Percentiles rank a stretch among this genome's conserved stretches.
phyloP scores from a whole-genome alignment of 2,329 filamentous ascomycete species.

The Intubia oerlemansii region DNA sequence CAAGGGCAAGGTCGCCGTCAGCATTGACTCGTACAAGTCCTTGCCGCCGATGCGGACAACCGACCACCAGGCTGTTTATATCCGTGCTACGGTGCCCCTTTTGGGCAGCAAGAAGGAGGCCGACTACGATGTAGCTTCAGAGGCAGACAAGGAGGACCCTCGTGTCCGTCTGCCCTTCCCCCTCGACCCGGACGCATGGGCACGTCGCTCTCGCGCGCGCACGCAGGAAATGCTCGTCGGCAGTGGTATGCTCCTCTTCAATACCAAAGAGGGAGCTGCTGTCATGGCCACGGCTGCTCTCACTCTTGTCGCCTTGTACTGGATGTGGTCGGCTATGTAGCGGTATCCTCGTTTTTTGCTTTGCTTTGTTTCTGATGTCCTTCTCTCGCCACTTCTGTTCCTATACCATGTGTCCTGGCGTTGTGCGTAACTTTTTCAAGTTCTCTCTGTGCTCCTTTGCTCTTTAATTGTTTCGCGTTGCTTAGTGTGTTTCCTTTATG shows the following conservation, averaged over 20 bases:
- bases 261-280: constrained; percentile 28
- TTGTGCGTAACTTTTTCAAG: too few relatives aligned
- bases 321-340: too few relatives aligned
- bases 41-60: constrained; percentile 64
- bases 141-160: constrained; percentile 13
- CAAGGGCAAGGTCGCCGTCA: constrained; percentile 11
- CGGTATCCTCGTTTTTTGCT: too few relatives aligned
- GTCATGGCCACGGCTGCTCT: too few relatives aligned
- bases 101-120: constrained; percentile 10
- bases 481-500: too few relatives aligned
- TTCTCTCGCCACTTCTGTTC: too few relatives aligned
- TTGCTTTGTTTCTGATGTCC: too few relatives aligned
- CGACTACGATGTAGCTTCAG: not conserved
- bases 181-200: constrained; percentile 33
- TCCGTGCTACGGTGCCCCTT: constrained; percentile 47
- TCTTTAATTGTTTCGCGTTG: too few relatives aligned
- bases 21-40: constrained; percentile 47
- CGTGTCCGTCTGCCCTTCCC: constrained; percentile 25
- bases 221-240: constrained; percentile 26
- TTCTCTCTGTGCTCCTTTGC: too few relatives aligned
- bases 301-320: too few relatives aligned
- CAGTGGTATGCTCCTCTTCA: constrained; percentile 32
- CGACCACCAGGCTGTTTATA: constrained; percentile 69
- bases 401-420: too few relatives aligned
- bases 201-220: constrained; percentile 23